Evolutionary conservation across 169 alveolate genomes (phyloP).

Genomic region (Eimeria zaria): DNA sequence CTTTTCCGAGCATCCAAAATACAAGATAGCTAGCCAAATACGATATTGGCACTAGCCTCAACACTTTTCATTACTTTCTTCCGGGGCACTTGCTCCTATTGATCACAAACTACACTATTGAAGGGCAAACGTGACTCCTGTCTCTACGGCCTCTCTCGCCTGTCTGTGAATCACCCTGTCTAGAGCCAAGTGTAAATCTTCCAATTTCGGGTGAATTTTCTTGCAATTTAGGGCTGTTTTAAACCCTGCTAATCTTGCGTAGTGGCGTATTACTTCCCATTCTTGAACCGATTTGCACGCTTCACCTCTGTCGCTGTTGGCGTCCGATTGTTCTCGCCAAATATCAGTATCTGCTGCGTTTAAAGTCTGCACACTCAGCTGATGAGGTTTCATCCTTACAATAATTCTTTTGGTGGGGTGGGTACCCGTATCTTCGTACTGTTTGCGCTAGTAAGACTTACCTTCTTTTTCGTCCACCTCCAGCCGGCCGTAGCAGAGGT

Average conservation of each 20-base stretch:
- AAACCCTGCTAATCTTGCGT: not conserved
- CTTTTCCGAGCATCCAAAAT: not conserved
- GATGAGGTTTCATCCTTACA: conserved; percentile 1
- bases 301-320: not conserved
- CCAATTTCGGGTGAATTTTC: not conserved
- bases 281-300: not conserved
- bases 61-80: not conserved
- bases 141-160: not conserved
- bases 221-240: not conserved
- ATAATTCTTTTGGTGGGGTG: not conserved
- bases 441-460: not conserved
- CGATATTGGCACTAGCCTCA: not conserved
- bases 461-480: not conserved
- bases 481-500: not conserved
- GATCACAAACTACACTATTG: not conserved
- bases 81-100: not conserved
- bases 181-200: not conserved
- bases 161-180: not conserved
- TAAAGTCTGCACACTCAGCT: not conserved
- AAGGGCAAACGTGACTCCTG: not conserved
- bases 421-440: not conserved
- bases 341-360: not conserved
- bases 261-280: not conserved
- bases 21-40: not conserved
- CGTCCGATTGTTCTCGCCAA: not conserved